These are phyloP conservation scores for Heritiera littoralis DNA, from an alignment of 345 rosid genomes.

Conservation along the genomic window DNA sequence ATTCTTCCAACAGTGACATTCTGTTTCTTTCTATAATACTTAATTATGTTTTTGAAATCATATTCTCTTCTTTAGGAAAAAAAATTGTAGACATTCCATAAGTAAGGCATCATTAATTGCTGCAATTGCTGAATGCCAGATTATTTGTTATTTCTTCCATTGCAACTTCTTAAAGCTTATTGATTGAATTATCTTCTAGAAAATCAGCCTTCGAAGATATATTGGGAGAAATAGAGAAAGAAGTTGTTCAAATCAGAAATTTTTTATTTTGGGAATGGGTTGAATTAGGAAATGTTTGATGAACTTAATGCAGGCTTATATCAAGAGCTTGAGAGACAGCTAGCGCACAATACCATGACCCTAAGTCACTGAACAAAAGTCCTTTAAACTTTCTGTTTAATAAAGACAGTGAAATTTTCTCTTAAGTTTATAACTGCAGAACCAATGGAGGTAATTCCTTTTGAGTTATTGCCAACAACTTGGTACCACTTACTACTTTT, in stretches of 20 bases:
- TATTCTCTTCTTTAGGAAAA: conserved; percentile 47
- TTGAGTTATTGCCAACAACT: background rate
- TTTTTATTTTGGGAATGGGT: conserved; percentile 12
- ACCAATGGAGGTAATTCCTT: conserved; percentile 61
- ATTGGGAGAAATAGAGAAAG: background rate
- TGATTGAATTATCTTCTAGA: background rate
- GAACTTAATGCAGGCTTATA: conserved; percentile 57
- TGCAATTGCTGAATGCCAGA: conserved; percentile 60
- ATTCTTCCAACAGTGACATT: too few relatives aligned
- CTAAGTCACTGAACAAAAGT: conserved; percentile 55
- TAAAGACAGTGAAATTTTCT: conserved; percentile 36
- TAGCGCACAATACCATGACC: conserved; percentile 58
- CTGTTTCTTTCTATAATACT: too few relatives aligned
- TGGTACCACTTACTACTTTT: background rate
- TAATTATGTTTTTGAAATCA: background rate
- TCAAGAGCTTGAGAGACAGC: conserved; percentile 83
- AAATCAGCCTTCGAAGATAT: background rate
- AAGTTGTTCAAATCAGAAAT: background rate
- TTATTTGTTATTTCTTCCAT: conserved; percentile 24
- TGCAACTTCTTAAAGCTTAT: conserved; percentile 18
- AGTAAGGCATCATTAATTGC: conserved; percentile 70
- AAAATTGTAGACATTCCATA: conserved; percentile 77
- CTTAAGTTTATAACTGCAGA: conserved; percentile 66
- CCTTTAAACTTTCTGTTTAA: conserved; percentile 48
- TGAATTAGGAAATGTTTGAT: background rate